A percentile compares a stretch with the other conserved stretches of the same genome.
These are phyloP conservation scores for Ochetophila trinervis DNA, from an alignment of 306 rosid species.

Conservation along the genomic window DNA sequence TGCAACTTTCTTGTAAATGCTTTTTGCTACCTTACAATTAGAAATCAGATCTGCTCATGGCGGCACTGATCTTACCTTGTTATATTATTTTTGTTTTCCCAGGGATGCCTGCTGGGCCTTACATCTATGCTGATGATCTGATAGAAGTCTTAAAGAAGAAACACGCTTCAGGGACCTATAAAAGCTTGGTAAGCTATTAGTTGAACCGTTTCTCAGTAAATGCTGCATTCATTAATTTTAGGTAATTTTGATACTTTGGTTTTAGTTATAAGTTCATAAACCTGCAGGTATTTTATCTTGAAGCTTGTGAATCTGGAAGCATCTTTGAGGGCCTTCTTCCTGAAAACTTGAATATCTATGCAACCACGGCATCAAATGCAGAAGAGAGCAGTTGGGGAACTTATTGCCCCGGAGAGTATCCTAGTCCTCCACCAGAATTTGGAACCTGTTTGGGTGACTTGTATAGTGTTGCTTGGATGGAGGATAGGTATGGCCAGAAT, in stretches of 20 bases:
- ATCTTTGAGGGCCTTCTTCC: conserved; percentile 94
- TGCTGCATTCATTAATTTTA: conserved; percentile 6
- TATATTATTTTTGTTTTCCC: background rate
- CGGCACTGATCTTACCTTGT: background rate
- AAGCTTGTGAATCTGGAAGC: conserved; percentile 97
- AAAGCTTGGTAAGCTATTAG: conserved; percentile 55
- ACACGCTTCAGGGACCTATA: conserved; percentile 75
- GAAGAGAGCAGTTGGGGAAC: conserved; percentile 96
- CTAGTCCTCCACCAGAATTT: conserved; percentile 82
- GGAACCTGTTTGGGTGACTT: conserved; percentile 88
- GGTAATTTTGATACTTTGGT: conserved; percentile 8
- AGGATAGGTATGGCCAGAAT: conserved; percentile 64
- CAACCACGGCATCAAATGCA: conserved; percentile 86
- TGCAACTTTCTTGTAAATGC: background rate
- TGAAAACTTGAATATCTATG: conserved; percentile 72
- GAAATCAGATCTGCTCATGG: background rate
- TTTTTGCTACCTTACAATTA: background rate
- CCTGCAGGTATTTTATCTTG: conserved; percentile 84
- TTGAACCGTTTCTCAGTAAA: conserved; percentile 20
- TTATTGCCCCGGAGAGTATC: conserved; percentile 82
- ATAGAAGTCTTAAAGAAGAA: conserved; percentile 68
- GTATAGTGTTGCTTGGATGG: conserved; percentile 96
- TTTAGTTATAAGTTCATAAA: conserved; percentile 11
- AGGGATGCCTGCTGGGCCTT: conserved; percentile 86
- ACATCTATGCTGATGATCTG: conserved; percentile 61